Percentiles rank a stretch among this genome's conserved stretches.
Conservation (phyloP, 768 basidiomycete genomes). For the Boletus huronensis region DNA sequence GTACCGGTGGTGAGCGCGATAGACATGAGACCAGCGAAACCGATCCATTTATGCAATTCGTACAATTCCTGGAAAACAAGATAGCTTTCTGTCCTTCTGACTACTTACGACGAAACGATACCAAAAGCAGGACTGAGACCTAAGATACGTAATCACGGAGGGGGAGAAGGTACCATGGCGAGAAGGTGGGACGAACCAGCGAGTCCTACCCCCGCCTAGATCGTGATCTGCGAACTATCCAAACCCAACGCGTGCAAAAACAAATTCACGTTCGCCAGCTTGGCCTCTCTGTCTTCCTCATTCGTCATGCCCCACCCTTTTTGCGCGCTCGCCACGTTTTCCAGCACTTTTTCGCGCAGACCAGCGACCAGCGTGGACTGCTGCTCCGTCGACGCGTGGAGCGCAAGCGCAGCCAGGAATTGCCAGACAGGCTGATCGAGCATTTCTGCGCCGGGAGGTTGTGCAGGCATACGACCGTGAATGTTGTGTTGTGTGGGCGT, state of each 20-base stretch:
- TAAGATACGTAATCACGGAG: constrained; percentile 1
- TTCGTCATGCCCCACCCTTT: constrained; percentile 64
- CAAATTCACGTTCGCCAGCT: constrained; percentile 90
- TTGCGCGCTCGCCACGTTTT: constrained; percentile 78
- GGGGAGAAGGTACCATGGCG: no score
- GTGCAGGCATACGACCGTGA: constrained; percentile 61
- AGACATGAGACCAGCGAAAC: background rate
- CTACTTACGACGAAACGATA: constrained; percentile 6
- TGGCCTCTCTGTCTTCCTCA: constrained; percentile 71
- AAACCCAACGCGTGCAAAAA: constrained; percentile 79
- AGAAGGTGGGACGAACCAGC: background rate
- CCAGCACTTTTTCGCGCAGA: constrained; percentile 89
- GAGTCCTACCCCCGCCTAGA: constrained; percentile 22
- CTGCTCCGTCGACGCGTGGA: constrained; percentile 81
- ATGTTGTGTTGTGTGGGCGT: constrained; percentile 33
- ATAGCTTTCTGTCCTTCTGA: constrained; percentile 20
- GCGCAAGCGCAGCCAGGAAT: constrained; percentile 84
- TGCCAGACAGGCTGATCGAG: constrained; percentile 94
- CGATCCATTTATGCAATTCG: constrained; percentile 12
- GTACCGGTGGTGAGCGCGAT: background rate
- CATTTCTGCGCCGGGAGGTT: constrained; percentile 50
- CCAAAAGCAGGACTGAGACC: constrained; percentile 1
- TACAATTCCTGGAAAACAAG: constrained; percentile 18
- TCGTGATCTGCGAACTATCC: constrained; percentile 68
- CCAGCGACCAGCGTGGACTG: constrained; percentile 83